phyloP scores from a whole-genome alignment of 352 stramenopile genomes.

The Pythium myriotylum region DNA sequence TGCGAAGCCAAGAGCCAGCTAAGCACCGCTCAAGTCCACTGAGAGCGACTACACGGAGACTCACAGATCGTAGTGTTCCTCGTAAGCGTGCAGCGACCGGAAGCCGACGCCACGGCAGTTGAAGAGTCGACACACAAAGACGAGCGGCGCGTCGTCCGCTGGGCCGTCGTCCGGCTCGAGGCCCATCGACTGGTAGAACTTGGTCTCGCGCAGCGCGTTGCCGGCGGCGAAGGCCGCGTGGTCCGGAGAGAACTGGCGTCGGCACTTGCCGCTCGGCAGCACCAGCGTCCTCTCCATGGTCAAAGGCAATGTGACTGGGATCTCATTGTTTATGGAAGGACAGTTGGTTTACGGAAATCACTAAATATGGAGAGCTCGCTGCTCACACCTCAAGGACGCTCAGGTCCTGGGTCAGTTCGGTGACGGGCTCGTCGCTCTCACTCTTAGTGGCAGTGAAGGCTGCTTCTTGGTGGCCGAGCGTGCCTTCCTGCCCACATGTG shows the following conservation, averaged over 20 bases:
- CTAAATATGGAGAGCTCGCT: constrained; percentile 19
- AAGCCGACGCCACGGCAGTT: constrained; percentile 47
- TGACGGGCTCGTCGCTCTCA: not conserved
- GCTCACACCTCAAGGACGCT: constrained; percentile 4
- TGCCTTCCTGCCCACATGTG: too few relatives aligned
- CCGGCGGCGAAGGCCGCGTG: constrained; percentile 49
- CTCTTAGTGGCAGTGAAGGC: not conserved
- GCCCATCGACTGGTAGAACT: constrained; percentile 42
- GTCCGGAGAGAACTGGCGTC: constrained; percentile 54
- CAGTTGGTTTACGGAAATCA: not conserved
- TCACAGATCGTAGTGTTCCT: constrained; percentile 72
- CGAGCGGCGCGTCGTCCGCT: constrained; percentile 1
- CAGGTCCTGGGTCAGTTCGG: constrained; percentile 3
- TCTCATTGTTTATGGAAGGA: constrained; percentile 4
- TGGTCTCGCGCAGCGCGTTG: constrained; percentile 41
- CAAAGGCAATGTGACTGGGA: not conserved
- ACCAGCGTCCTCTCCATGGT: constrained; percentile 38
- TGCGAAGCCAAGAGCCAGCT: not conserved
- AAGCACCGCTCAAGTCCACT: too few relatives aligned
- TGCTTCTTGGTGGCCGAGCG: not conserved
- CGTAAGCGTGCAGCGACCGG: constrained; percentile 45
- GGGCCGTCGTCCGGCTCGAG: constrained; percentile 5
- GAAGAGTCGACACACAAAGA: constrained; percentile 47
- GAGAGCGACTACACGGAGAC: too few relatives aligned
- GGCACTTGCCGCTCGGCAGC: constrained; percentile 48